Base-by-base conservation (phyloP, 140 eudicot species). In the Stevia rebaudiana region DNA sequence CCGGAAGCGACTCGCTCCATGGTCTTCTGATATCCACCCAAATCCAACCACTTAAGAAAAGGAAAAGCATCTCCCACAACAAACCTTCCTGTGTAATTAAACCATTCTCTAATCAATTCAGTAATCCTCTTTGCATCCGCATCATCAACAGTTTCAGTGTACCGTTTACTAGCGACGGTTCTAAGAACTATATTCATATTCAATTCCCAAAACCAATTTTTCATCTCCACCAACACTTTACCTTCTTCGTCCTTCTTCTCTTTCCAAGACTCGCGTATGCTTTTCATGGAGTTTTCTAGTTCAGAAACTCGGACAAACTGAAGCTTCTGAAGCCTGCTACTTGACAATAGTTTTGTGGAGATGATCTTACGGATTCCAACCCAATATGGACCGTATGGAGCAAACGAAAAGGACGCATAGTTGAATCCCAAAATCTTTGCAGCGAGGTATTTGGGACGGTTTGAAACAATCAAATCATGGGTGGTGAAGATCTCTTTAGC, bases 401-500 rank as follows among this genome's bases (percentile, higher is more conserved):
- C 13, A 19, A 80, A 73, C 0, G 80, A 23, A n/a, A 80, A 69
- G 9, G 67, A 42, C 15, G 86, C 77, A 16, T 47, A 28, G 47
- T 80, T 39, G 37, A 49, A 73, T 37, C 70, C 82, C 25, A 80
- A 66, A 53, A 71, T 61, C 21, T 54, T 59, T 7, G 78, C 77
- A 0, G 76, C 75, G 2, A 41, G 63, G 30, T 77, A 63, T 28
- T 50, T 69, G 0, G 86, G 86, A 15, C 86, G 74, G 12, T 52
- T 4, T 0, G 69, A 77, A 33, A 81, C 71, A 41, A 10, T 48
- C 37, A 65, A 55, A 71, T 81, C 83, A 39, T 81, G 74, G 66
- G 74, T 77, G 28, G 80, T 77, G 51, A 73, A 70, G 69, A 76
- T 72, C n/a, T 81, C 80, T 37, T 53, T 65, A 39, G 55, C 80